Evolutionary conservation across 768 basidiomycete species (phyloP).

Genomic region (Galerina marginata): DNA sequence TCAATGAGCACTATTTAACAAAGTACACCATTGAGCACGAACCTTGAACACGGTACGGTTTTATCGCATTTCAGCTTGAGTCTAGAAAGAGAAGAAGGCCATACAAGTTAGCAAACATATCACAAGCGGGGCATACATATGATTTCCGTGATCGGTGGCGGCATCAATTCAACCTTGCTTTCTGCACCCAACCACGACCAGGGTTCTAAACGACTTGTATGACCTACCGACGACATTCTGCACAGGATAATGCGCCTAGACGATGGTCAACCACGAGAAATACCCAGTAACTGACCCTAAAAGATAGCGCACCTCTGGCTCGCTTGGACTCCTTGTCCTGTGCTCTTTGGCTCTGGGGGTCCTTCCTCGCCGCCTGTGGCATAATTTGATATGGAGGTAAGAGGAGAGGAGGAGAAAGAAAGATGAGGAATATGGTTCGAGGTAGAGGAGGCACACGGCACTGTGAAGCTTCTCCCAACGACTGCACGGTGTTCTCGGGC

Average conservation of each 20-base stretch:
- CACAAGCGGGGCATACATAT: background rate
- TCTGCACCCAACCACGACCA: background rate
- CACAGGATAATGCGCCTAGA: constrained; percentile 59
- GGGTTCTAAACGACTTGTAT: background rate
- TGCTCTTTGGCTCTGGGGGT: constrained; percentile 49
- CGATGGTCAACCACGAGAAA: background rate
- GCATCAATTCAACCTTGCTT: constrained; percentile 3
- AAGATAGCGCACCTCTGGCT: constrained; percentile 49
- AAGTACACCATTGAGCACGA: background rate
- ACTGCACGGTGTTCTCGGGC: constrained; percentile 19
- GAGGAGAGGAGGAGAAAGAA: constrained; percentile 12
- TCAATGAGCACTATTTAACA: background rate
- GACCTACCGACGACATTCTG: constrained; percentile 65
- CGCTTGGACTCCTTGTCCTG: constrained; percentile 73
- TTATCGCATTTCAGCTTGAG: constrained; percentile 81
- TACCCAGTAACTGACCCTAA: background rate
- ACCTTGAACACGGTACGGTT: constrained; percentile 64
- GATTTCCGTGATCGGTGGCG: constrained; percentile 15
- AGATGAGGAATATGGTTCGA: constrained; percentile 15
- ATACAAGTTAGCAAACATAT: constrained; percentile 6
- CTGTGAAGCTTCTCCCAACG: constrained; percentile 15
- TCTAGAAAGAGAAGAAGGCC: constrained; percentile 33
- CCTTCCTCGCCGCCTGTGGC: constrained; percentile 57
- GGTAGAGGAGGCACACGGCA: constrained; percentile 13
- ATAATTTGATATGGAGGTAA: constrained; percentile 31